Conservation (phyloP, 495 filamentous ascomycete species). For the Penicillium bovifimosum region DNA sequence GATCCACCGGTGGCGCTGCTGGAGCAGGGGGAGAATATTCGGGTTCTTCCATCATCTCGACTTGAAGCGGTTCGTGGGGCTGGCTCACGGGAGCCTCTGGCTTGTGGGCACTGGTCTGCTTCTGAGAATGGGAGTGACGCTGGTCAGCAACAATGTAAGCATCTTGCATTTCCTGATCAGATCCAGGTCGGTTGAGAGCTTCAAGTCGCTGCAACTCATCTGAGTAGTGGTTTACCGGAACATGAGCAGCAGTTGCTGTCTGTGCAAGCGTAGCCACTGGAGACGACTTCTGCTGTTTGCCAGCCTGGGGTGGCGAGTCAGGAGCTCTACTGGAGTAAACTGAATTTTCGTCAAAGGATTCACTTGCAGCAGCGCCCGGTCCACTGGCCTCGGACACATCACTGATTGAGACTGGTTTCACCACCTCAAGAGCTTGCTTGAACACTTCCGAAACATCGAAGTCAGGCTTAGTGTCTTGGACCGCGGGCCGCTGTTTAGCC, state of each 20-base stretch:
- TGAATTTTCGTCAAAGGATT: constrained; percentile 88
- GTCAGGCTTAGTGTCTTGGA: constrained; percentile 57
- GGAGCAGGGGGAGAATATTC: constrained; percentile 49
- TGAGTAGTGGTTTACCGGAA: constrained; percentile 30
- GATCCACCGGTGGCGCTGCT: constrained; percentile 32
- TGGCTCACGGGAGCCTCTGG: constrained; percentile 14
- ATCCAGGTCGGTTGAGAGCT: constrained; percentile 39
- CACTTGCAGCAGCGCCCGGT: constrained; percentile 51
- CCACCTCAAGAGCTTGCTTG: constrained; percentile 63
- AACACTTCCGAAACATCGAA: constrained; percentile 74
- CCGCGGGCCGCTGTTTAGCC: constrained; percentile 47
- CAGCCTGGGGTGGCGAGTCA: constrained; percentile 39
- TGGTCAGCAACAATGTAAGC: constrained; percentile 44
- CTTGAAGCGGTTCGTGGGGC: constrained; percentile 17
- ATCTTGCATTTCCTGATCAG: constrained; percentile 45
- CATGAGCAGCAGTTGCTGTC: constrained; percentile 21
- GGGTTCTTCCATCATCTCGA: constrained; percentile 39
- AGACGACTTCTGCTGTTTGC: constrained; percentile 27
- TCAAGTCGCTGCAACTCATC: constrained; percentile 47
- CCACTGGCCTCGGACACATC: constrained; percentile 47
- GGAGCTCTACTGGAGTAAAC: constrained; percentile 82
- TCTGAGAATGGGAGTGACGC: constrained; percentile 26
- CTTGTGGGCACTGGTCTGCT: constrained; percentile 22
- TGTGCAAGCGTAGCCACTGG: constrained; percentile 23
- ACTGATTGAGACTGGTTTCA: constrained; percentile 56